These are phyloP conservation scores for Rostrohypoxylon terebratum DNA, from an alignment of 495 filamentous ascomycete genomes.

Conservation along the genomic window DNA sequence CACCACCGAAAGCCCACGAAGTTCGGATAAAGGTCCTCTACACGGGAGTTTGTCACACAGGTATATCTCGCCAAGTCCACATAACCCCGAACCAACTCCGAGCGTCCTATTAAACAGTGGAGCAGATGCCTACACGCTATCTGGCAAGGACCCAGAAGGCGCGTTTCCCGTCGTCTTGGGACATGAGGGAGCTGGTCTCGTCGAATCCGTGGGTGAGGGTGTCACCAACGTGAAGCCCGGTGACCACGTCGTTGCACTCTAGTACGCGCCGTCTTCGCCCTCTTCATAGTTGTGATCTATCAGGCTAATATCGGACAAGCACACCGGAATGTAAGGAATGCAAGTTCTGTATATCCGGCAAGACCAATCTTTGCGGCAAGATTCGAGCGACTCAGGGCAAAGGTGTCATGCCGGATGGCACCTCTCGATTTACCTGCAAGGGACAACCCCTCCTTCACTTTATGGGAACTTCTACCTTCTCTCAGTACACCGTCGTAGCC, in stretches of 20 bases:
- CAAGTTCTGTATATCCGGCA: constrained; percentile 99
- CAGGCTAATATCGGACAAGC: constrained; percentile 58
- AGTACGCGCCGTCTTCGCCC: constrained; percentile 66
- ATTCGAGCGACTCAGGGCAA: constrained; percentile 96
- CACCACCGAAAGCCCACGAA: constrained; percentile 91
- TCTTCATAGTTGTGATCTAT: background rate
- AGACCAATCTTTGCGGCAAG: constrained; percentile 99
- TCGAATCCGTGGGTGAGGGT: constrained; percentile 96
- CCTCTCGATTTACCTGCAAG: constrained; percentile 92
- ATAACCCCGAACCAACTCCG: constrained; percentile 43
- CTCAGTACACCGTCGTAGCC: constrained; percentile 97
- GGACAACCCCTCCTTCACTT: constrained; percentile 96
- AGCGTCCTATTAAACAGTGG: constrained; percentile 36
- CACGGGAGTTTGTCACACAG: constrained; percentile 98
- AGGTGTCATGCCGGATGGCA: constrained; percentile 98
- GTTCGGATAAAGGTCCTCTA: constrained; percentile 96
- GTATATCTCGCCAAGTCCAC: constrained; percentile 61
- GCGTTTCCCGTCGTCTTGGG: constrained; percentile 97
- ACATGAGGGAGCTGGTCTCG: constrained; percentile 96
- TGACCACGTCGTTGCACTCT: constrained; percentile 94
- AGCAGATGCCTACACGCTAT: constrained; percentile 95
- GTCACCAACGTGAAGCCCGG: constrained; percentile 94
- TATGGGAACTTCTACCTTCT: constrained; percentile 99
- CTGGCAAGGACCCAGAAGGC: constrained; percentile 97
- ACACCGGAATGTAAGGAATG: constrained; percentile 97